Percentiles rank a stretch among this genome's conserved stretches.
Evolutionary conservation across 805 yeast genomes (phyloP).

Genomic region (Metschnikowia baotianmanensis): DNA sequence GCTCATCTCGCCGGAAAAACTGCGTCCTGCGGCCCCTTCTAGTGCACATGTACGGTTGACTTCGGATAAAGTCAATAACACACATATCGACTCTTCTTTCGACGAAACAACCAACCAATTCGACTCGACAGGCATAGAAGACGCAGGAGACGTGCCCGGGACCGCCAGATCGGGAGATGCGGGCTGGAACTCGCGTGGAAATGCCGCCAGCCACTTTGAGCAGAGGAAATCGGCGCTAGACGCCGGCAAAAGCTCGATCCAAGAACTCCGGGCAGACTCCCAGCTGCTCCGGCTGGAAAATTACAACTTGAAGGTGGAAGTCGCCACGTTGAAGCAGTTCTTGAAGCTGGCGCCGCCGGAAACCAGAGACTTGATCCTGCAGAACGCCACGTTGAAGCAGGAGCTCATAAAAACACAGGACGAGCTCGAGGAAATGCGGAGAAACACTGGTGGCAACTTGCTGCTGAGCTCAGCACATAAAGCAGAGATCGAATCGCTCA

Average conservation of each 20-base stretch:
- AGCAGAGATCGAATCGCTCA: constrained; percentile 3
- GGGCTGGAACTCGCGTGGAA: constrained; percentile 9
- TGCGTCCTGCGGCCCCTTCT: not conserved
- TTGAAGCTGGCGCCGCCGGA: constrained; percentile 44
- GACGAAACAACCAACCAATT: constrained; percentile 12
- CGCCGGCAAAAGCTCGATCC: constrained; percentile 21
- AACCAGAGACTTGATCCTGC: constrained; percentile 34
- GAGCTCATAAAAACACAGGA: constrained; percentile 10
- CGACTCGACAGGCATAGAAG: constrained; percentile 7
- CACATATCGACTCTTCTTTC: constrained; percentile 14
- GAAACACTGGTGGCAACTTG: not conserved
- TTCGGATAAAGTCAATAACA: constrained; percentile 9
- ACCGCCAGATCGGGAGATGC: constrained; percentile 4
- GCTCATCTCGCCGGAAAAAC: constrained; percentile 5
- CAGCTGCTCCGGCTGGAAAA: constrained; percentile 40
- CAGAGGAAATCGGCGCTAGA: not conserved
- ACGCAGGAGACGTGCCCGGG: not conserved
- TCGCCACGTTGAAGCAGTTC: constrained; percentile 40
- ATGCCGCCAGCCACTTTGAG: not conserved
- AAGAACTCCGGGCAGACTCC: constrained; percentile 23
- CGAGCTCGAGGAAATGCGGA: constrained; percentile 4
- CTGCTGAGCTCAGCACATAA: not conserved
- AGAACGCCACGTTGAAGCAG: constrained; percentile 33
- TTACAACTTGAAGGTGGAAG: constrained; percentile 42
- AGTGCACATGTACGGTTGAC: constrained; percentile 7